phyloP scores from a whole-genome alignment of 768 basidiomycete genomes.

The Kwoniella sp. region DNA sequence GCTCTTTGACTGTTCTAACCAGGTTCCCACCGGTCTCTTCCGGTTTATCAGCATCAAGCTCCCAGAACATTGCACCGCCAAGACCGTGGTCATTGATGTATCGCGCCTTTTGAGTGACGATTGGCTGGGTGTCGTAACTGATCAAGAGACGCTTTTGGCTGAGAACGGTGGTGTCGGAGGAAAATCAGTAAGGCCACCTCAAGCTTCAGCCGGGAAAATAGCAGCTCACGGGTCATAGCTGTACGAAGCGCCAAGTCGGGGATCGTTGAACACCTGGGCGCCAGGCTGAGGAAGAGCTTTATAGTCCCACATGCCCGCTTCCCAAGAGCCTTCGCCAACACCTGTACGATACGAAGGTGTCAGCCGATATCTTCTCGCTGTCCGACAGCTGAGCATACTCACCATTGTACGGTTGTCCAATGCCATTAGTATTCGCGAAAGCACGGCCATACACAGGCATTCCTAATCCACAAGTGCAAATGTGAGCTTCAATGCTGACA shows the following conservation, averaged over 20 bases:
- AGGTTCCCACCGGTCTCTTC: constrained; percentile 65
- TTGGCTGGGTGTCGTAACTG: constrained; percentile 73
- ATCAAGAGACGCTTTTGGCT: constrained; percentile 65
- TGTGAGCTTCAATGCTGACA: too few species aligned
- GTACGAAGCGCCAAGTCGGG: constrained; percentile 74
- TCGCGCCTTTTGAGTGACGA: constrained; percentile 65
- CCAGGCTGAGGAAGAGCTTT: constrained; percentile 80
- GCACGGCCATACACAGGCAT: constrained; percentile 92
- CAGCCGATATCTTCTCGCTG: too few species aligned
- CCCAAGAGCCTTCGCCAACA: constrained; percentile 86
- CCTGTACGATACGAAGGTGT: constrained; percentile 22
- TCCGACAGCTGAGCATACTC: constrained; percentile 15
- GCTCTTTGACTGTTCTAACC: constrained; percentile 71
- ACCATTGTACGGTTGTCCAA: constrained; percentile 76
- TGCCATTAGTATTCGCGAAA: constrained; percentile 81
- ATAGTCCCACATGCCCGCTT: constrained; percentile 79
- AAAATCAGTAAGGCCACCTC: too few species aligned
- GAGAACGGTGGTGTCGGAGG: too few species aligned
- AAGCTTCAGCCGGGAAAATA: too few species aligned
- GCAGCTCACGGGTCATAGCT: constrained; percentile 66
- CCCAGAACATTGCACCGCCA: constrained; percentile 83
- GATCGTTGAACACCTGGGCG: constrained; percentile 68
- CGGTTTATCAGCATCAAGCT: constrained; percentile 80
- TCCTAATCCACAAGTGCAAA: constrained; percentile 54
- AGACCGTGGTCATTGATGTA: constrained; percentile 76